These are phyloP conservation scores for Aspergillus ibericus DNA, from an alignment of 2,329 filamentous ascomycete genomes.

Conservation along the genomic window DNA sequence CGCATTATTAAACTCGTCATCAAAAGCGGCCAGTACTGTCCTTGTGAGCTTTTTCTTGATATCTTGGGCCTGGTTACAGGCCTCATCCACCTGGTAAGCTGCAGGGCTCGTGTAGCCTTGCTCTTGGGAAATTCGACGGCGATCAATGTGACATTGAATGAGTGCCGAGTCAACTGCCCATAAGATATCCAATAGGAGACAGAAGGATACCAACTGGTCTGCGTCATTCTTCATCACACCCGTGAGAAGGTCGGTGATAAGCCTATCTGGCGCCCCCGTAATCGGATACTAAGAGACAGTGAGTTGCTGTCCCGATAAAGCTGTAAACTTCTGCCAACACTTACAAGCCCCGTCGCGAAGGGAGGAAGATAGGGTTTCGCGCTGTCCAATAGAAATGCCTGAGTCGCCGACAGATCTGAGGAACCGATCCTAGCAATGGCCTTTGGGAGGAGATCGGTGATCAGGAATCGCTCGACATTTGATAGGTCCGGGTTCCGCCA, in stretches of 20 bases:
- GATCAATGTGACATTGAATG: conserved; percentile 37
- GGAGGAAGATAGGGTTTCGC: conserved; percentile 28
- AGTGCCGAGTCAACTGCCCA: conserved; percentile 38
- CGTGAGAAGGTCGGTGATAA: conserved; percentile 22
- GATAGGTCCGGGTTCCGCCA: conserved; percentile 35
- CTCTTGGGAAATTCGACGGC: conserved; percentile 25
- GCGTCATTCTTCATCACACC: conserved; percentile 16
- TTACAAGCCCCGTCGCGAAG: conserved; percentile 32
- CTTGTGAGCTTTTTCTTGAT: conserved; percentile 20
- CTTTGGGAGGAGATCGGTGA: conserved; percentile 31
- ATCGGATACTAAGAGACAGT: conserved; percentile 31
- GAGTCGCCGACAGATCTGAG: conserved; percentile 10
- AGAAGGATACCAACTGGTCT: conserved; percentile 35
- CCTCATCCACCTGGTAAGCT: conserved; percentile 19
- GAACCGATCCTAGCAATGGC: conserved; percentile 29
- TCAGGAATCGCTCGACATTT: conserved; percentile 33
- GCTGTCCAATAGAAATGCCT: conserved; percentile 9
- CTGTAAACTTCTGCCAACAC: conserved; percentile 1
- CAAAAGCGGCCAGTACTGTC: conserved; percentile 24
- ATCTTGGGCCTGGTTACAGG: conserved; percentile 19
- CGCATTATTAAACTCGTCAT: conserved; percentile 20
- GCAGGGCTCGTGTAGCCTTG: conserved; percentile 18
- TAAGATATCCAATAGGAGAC: conserved; percentile 33
- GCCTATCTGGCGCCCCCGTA: conserved; percentile 27
- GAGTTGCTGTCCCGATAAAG: conserved; percentile 4